phyloP scores from a whole-genome alignment of 164 flowering plant genomes.

The Protea cynaroides region DNA sequence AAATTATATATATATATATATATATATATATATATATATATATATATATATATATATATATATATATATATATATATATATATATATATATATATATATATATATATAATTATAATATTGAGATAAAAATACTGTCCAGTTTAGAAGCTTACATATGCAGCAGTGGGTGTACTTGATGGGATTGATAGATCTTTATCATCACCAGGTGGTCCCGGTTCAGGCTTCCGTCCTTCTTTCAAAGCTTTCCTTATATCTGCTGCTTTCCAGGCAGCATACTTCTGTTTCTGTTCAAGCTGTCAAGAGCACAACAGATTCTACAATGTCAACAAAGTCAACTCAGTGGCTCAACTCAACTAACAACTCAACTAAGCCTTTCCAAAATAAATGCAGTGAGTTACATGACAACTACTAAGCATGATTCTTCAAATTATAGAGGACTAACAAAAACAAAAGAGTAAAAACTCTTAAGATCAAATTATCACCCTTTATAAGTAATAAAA shows the following conservation, averaged over 20 bases:
- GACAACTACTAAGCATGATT: neutral
- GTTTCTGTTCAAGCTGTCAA: constrained; percentile 88
- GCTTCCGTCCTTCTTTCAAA: constrained; percentile 92
- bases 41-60: neutral
- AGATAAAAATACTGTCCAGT: neutral
- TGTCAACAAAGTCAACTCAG: too few relatives aligned
- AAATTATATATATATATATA: neutral
- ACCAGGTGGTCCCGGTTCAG: constrained; percentile 82
- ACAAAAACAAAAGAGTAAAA: neutral
- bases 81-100: neutral
- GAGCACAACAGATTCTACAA: neutral
- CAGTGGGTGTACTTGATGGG: constrained; percentile 33
- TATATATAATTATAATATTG: neutral
- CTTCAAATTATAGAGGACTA: neutral
- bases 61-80: too few relatives aligned
- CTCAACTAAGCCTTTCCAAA: too few relatives aligned
- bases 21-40: too few relatives aligned
- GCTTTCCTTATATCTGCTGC: constrained; percentile 99
- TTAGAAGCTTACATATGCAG: constrained; percentile 45
- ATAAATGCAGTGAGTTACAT: too few relatives aligned
- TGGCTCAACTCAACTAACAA: too few relatives aligned
- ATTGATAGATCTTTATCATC: constrained; percentile 58
- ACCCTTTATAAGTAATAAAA: neutral
- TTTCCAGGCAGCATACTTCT: constrained; percentile 98
- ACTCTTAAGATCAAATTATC: neutral